These are phyloP conservation scores for Athelia psychrophila DNA, from an alignment of 1,284 basidiomycete species.

Conservation along the genomic window DNA sequence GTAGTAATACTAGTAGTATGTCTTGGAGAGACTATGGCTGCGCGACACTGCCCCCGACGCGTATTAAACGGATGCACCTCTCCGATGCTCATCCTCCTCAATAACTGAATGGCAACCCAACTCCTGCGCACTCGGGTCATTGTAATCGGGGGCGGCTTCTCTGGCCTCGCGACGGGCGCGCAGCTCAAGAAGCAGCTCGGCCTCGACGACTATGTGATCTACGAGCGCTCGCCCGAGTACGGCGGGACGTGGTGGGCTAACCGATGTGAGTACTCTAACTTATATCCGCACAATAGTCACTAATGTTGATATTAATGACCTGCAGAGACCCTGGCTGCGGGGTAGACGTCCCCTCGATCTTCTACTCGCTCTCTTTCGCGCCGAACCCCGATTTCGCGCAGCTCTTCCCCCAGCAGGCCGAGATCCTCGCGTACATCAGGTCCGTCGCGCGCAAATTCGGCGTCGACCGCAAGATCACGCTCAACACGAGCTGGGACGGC, in stretches of 20 bases:
- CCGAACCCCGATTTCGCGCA: background rate
- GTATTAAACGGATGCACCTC: too few relatives aligned
- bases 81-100: too few relatives aligned
- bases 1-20: too few relatives aligned
- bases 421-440: slow-evolving; percentile 1
- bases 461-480: background rate
- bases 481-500: background rate
- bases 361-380: background rate
- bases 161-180: background rate
- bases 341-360: background rate
- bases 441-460: background rate
- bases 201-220: background rate
- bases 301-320: background rate
- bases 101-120: background rate
- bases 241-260: background rate
- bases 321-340: background rate
- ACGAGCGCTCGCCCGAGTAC: background rate
- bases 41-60: too few relatives aligned
- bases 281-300: background rate
- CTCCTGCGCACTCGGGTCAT: background rate
- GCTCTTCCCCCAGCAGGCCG: background rate
- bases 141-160: background rate
- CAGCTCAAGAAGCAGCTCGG: background rate
- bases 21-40: too few relatives aligned
- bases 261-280: background rate